Conservation (phyloP, 140 eudicot species). For the Senecio squalidus region DNA sequence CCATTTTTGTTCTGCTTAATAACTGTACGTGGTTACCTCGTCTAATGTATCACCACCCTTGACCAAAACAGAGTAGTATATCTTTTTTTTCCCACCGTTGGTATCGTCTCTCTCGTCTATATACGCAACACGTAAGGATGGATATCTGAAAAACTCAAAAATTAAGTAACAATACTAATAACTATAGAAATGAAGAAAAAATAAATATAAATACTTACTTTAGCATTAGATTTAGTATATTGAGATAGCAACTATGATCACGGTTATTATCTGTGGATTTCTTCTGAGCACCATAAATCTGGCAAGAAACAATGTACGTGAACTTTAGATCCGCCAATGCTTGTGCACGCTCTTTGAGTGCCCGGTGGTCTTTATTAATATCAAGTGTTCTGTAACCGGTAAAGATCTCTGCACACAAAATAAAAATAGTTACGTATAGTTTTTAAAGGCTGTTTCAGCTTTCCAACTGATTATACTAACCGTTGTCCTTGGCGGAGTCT, state of each 20-base stretch:
- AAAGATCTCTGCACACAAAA: conserved; percentile 57
- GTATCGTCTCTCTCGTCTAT: conserved; percentile 87
- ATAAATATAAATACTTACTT: conserved; percentile 34
- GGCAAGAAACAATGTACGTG: conserved; percentile 98
- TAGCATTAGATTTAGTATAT: conserved; percentile 86
- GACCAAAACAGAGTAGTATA: conserved; percentile 89
- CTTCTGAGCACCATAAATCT: conserved; percentile 90
- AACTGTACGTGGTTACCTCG: conserved; percentile 49
- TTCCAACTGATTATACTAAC: conserved; percentile 32
- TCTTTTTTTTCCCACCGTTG: conserved; percentile 47
- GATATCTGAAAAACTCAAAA: conserved; percentile 53
- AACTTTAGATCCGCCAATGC: conserved; percentile 92
- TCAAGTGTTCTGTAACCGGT: conserved; percentile 76
- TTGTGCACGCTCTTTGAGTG: conserved; percentile 62
- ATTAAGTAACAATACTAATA: background rate
- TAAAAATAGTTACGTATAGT: conserved; percentile 4
- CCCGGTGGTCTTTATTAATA: conserved; percentile 38
- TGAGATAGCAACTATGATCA: conserved; percentile 70
- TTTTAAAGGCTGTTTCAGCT: background rate
- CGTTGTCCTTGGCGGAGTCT: conserved; percentile 74
- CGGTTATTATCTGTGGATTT: conserved; percentile 58
- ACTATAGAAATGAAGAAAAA: background rate
- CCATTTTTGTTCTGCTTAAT: too few relatives aligned
- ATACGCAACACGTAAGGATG: conserved; percentile 92
- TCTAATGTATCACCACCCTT: conserved; percentile 94